These are phyloP conservation scores for Xylariaceae sp. DNA, from an alignment of 2,329 filamentous ascomycete genomes.

Conservation along the genomic window DNA sequence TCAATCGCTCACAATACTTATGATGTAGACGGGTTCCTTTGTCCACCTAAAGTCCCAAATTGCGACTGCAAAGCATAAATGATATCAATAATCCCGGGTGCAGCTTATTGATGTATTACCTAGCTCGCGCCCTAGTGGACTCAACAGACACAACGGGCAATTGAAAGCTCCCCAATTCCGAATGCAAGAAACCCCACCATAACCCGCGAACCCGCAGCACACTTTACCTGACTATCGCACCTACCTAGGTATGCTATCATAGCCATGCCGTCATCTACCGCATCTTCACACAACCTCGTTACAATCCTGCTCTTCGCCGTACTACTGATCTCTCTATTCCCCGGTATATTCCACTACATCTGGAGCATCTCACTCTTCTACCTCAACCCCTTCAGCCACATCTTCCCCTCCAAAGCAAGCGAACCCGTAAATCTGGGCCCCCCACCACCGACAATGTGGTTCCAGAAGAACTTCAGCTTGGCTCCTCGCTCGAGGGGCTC, in stretches of 20 bases:
- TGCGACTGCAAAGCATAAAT: not conserved
- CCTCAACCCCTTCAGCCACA: slow-evolving; percentile 25
- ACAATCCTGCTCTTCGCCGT: slow-evolving; percentile 47
- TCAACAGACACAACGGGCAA: slow-evolving; percentile 1
- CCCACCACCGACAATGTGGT: slow-evolving; percentile 61
- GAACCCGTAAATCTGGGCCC: slow-evolving; percentile 15
- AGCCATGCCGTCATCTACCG: slow-evolving; percentile 40
- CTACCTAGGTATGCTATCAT: too few species aligned
- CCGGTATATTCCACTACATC: slow-evolving; percentile 50
- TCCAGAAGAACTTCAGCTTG: slow-evolving; percentile 80
- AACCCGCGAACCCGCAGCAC: slow-evolving; percentile 13
- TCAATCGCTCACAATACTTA: not conserved
- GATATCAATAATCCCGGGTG: not conserved
- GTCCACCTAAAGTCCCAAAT: not conserved
- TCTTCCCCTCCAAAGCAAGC: not conserved
- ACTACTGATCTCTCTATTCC: slow-evolving; percentile 52
- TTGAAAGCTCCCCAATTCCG: slow-evolving; percentile 3
- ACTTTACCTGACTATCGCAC: not conserved
- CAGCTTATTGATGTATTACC: slow-evolving; percentile 2
- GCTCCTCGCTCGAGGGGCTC: slow-evolving; percentile 75
- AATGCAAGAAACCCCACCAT: slow-evolving; percentile 28
- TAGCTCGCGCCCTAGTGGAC: slow-evolving; percentile 4
- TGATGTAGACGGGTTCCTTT: not conserved
- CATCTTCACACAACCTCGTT: slow-evolving; percentile 35
- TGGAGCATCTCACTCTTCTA: slow-evolving; percentile 48